Base-by-base conservation (phyloP, 306 rosid genomes). In the Glycyrrhiza uralensis region DNA sequence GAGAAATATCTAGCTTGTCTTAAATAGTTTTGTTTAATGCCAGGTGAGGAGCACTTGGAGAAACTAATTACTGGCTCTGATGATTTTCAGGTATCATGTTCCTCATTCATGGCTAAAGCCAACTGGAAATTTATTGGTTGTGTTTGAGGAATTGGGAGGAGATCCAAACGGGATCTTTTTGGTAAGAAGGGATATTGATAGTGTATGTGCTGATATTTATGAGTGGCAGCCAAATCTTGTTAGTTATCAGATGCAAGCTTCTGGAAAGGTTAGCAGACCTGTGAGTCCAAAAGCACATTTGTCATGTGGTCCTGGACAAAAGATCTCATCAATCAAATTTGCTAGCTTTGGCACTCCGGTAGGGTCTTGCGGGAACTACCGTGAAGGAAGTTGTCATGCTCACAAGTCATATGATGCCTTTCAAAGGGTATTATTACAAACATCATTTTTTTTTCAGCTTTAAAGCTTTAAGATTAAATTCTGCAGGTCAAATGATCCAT, bases 181-280 rank as follows among this genome's bases (percentile, higher is more conserved):
- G 87, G 99, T 89, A 11, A 82, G 99, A 88, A 84, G 96, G 80
- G 93, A 91, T 32, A 81, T 94, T 19, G 89, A 88, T 59, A 86
- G 87, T 39, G 88, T 81, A 7, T 94, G 99, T 78, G 96, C 97
- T 50, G 86, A 89, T 89, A 91, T 91, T 72, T 80, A 85, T 13
- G 99, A 94, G 85, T 91, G 96, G 99, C 99, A 94, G 75, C 99
- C 99, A 74, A 94, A 86, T 71, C 93, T 94, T 20, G 85, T 84
- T 59, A 87, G 86, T 75, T 94, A 83, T 81, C 70, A 81, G 58
- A 76, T 89, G 99, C 96, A 91, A 82, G 78, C 90, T 80, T 89
- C 91, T 6, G 96, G 97, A 62, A 88, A 83, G 78, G 96, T 74
- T 46, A 82, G 68, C 35, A 81, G 39, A 55, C 92, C 97, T 33